Base-by-base conservation (phyloP, 768 basidiomycete genomes). In the Pleurotus tuber-regium region DNA sequence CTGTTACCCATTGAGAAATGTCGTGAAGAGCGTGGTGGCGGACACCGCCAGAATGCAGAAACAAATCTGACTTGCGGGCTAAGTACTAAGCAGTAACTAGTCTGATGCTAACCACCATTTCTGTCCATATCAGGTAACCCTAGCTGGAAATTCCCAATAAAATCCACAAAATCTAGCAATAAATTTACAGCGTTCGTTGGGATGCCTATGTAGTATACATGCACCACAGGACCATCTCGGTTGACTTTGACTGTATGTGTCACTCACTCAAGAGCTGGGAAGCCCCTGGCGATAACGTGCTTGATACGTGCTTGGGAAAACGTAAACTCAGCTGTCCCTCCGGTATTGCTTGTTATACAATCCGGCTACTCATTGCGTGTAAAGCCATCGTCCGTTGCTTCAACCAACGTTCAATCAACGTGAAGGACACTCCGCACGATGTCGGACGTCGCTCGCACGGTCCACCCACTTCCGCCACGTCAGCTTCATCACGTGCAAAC, bases 1-100 rank as follows among this genome's bases (percentile, higher is more conserved):
- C 82, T 80, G 71, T 93, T 93, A 61, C 91, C 91, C 91, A 94
- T 94, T 57, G 50, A 55, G 49, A 52, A 52, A 53, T 21, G 31
- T 33, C 46, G 46, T 35, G 43, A 30, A 48, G 11, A 23, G 23
- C 14, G 25, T 19, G 24, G 43, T 29, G 43, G 43, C 21, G 43
- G 24, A n/a, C 24, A n/a, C 43, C 43, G 21, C 43, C 43, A n/a
- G 26, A 19, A n/a, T 29, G 14, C 26, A 18, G 26, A 29, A 44
- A 30, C 23, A 24, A 44, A 44, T 44, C 23, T 23, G 43, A 44
- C 24, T 43, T 28, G 43, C 14, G n/a, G 21, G 35, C 7, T 38
- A 19, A 33, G 31, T 38, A 38, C 21, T 16, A 19, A n/a, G 35
- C 35, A 16, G 35, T 38, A 19, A 38, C 35, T 38, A 38, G 21